Base-by-base conservation (phyloP, 2,329 filamentous ascomycete genomes). In the Aspergillus vadensis region DNA sequence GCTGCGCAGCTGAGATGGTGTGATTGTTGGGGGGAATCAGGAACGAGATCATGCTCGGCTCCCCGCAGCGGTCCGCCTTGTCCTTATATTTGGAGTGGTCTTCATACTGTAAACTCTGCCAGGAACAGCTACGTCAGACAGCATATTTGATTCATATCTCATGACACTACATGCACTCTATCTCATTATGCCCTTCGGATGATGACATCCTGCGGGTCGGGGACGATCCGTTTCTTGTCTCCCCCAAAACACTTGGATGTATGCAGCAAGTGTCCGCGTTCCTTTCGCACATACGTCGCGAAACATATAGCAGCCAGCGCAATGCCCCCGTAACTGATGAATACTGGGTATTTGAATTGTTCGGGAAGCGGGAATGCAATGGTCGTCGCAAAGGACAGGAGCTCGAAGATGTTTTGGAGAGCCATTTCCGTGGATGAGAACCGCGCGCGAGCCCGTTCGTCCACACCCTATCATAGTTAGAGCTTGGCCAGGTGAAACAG, bases 371-470 rank as follows among this genome's bases (percentile, higher is more conserved):
- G 80, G 62, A 88, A 91, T 4, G 88, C 70, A 61, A 91, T 86
- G 0, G 90, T 92, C 0, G 83, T 82, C 0, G 81, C 81, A 69
- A 86, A 92, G 0, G 88, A 87, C 1, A 87, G 73, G 51, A 92
- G 80, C 72, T 92, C 89, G 62, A 91, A 91, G 0, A 84, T 65
- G 62, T 87, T 92, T 70, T 92, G 90, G 41, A 87, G 81, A 0
- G 86, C 82, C 8, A 86, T 83, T 72, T 93, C 90, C 7, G 86
- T 82, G 0, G 88, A 79, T 0, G 89, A 91, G 66, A 93, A 92
- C 0, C 81, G 77, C 1, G 88, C 90, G n/a, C 90, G 84, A 41
- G 80, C 72, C n/a, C 80, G 74, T 15, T 79, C 75, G 43, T 83
- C 79, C 19, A 88, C 81, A 57, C 83, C 82, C 85, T 87, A 57